Evolutionary conservation across 768 basidiomycete genomes (phyloP), one percentile per base, ranked within the genome.

Genomic region (Naganishia vaughanmartiniae): DNA sequence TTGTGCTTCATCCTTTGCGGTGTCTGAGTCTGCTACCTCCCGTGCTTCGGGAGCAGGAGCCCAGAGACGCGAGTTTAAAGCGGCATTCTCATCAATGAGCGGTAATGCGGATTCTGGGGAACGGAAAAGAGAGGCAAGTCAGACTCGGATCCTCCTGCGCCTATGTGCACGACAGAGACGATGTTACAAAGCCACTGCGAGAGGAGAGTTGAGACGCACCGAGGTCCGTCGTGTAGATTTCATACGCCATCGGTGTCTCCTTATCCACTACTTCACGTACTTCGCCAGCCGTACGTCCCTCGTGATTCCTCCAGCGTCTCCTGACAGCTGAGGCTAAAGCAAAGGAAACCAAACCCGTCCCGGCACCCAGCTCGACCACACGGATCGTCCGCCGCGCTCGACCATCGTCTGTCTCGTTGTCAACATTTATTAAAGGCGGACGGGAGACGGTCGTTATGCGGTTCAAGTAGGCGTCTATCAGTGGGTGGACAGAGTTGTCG

Each of bases 261-360:
- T 92, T 4, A 87, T 85, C 66, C 86, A 77, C 39, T 86, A 77
- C 39, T 15, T 51, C 53, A n/a, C 14, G 10, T 2, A 11, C 42
- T 11, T 15, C 42, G 5, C 17, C 57, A 24, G 6, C 67, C 17
- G 21, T 6, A 19, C 3, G 3, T n/a, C 24, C 1, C 10, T 42
- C 53, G 45, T 28, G 17, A 65, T 48, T 15, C 48, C n/a, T n/a
- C 48, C n/a, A 51, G 21, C 19, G 21, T 30, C 51, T n/a, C 69
- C 53, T 45, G 78, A 70, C 17, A 2, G 78, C 77, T 33, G 86
- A 84, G 0, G 87, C 86, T 0, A 94, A 77, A 7, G 85, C 84
- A 21, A 93, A 81, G 0, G 90, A 86, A 15, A 92, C 89, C 9
- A 95, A 85, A 24, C 93, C 93, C 0, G 89, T 93, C 9, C 93